These are phyloP conservation scores for Blastocystis sp. DNA, from an alignment of 352 stramenopile species.

Conservation along the genomic window DNA sequence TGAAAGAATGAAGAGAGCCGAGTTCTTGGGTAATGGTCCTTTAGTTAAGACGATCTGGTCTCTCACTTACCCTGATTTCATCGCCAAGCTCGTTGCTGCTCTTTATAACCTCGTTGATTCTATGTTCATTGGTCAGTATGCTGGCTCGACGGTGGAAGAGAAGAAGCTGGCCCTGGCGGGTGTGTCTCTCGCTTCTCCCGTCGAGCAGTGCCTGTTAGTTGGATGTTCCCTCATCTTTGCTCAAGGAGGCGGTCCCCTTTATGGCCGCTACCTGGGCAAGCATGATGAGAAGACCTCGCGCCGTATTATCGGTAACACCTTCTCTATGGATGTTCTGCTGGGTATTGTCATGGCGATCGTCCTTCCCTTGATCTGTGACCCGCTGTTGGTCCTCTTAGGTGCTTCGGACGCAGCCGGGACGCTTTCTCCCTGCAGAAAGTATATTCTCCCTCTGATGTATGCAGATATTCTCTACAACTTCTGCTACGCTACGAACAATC, in stretches of 20 bases:
- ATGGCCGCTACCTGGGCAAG: slow-evolving; percentile 55
- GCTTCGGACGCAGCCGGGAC: slow-evolving; percentile 36
- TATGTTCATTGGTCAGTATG: slow-evolving; percentile 64
- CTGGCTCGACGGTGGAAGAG: slow-evolving; percentile 48
- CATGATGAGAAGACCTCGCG: slow-evolving; percentile 10
- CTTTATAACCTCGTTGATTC: slow-evolving; percentile 49
- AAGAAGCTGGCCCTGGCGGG: slow-evolving; percentile 41
- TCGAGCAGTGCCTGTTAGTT: slow-evolving; percentile 55
- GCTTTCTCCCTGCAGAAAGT: slow-evolving; percentile 3
- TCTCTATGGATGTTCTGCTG: slow-evolving; percentile 46
- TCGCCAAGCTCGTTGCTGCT: slow-evolving; percentile 49
- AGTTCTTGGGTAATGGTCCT: slow-evolving; percentile 65
- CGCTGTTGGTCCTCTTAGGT: slow-evolving; percentile 48
- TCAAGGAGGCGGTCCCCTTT: slow-evolving; percentile 49
- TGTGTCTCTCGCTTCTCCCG: slow-evolving; percentile 38
- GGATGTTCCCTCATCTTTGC: slow-evolving; percentile 42
- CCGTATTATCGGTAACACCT: slow-evolving; percentile 47
- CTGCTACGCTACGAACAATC: slow-evolving; percentile 61
- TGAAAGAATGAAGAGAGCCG: slow-evolving; percentile 49
- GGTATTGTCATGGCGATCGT: slow-evolving; percentile 57
- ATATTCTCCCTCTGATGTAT: slow-evolving; percentile 45
- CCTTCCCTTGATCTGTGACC: slow-evolving; percentile 3
- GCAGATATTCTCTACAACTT: slow-evolving; percentile 64
- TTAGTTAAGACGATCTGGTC: slow-evolving; percentile 63
- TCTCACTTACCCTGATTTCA: slow-evolving; percentile 66